Conservation (phyloP, 345 rosid genomes). For the Excoecaria cochinchinensis region DNA sequence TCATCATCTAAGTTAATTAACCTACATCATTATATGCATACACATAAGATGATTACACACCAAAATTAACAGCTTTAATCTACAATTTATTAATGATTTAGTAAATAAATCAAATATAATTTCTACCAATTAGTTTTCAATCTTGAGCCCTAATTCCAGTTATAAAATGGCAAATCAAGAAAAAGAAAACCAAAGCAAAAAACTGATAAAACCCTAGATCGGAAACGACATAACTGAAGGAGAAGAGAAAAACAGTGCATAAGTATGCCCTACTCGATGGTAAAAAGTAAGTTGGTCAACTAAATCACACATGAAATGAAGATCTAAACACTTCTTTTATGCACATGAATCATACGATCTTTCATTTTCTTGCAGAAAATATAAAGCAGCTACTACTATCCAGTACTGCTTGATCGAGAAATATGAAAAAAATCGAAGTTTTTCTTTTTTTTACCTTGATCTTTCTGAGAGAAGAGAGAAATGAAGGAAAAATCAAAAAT, state of each 20-base stretch:
- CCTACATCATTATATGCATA: background rate
- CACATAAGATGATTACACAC: background rate
- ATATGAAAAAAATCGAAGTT: too few species aligned
- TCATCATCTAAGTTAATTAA: conserved; percentile 2
- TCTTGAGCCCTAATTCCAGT: background rate
- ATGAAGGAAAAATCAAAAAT: conserved; percentile 25
- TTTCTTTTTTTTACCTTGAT: conserved; percentile 28
- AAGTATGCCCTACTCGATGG: too few species aligned
- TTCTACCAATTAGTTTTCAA: too few species aligned
- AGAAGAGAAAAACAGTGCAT: too few species aligned
- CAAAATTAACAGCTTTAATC: background rate
- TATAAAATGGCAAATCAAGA: background rate
- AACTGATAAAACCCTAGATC: conserved; percentile 14
- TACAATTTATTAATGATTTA: too few species aligned
- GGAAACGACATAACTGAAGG: background rate
- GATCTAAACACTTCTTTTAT: background rate
- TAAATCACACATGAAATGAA: background rate
- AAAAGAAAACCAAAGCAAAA: background rate
- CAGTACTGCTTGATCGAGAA: background rate
- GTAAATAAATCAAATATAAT: too few species aligned
- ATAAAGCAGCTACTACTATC: background rate
- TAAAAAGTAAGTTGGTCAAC: background rate
- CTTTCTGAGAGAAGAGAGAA: background rate
- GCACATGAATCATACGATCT: background rate
- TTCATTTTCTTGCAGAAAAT: too few species aligned